Base-by-base conservation (phyloP, 1,284 basidiomycete genomes). In the Pseudozyma hubeiensis region DNA sequence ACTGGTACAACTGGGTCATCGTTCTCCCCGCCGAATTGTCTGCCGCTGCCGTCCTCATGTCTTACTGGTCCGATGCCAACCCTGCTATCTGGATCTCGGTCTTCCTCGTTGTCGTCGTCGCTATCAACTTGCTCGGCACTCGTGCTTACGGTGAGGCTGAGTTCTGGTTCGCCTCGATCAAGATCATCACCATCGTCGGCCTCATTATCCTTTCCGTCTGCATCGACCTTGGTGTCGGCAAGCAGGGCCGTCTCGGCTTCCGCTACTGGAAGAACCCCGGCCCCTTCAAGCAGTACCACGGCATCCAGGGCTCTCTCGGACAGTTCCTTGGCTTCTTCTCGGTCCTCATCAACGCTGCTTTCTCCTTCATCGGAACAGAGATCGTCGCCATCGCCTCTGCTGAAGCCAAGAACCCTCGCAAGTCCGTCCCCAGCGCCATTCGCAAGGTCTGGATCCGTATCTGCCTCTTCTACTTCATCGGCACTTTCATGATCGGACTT, bases 291-390 rank as follows among this genome's bases (percentile, higher is more conserved):
- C 74, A 77, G 65, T 75, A 78, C 70, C 41, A 70, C 60, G 84
- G 79, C 52, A 86, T 87, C 49, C 56, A 79, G 1, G 92, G 92
- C 0, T 61, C 86, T 2, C 86, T 86, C 1, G 83, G 86, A 11
- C 70, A 47, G 45, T 85, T 85, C 79, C 71, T 85, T 17, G 85
- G 83, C 13, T 85, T 85, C 69, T 83, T 79, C 57, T 63, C 56
- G 5, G 77, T 84, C 3, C 78, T 85, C 35, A 81, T 85, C 30
- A 80, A 86, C 48, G 92, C 92, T 9, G 92, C 92, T 1, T 94
- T 94, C 87, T 91, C 90, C 11, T 94, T 90, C 86, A 92, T 52
- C 89, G 90, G 46, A 49, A 93, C 92, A n/a, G 93, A 95, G 84
- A 91, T 94, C 70, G 91, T 94, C 44, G 93, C 92, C 40, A 90